Evolutionary conservation across 306 rosid genomes (phyloP), one percentile per base, ranked within the genome.

Genomic region (Begonia fuchsioides): DNA sequence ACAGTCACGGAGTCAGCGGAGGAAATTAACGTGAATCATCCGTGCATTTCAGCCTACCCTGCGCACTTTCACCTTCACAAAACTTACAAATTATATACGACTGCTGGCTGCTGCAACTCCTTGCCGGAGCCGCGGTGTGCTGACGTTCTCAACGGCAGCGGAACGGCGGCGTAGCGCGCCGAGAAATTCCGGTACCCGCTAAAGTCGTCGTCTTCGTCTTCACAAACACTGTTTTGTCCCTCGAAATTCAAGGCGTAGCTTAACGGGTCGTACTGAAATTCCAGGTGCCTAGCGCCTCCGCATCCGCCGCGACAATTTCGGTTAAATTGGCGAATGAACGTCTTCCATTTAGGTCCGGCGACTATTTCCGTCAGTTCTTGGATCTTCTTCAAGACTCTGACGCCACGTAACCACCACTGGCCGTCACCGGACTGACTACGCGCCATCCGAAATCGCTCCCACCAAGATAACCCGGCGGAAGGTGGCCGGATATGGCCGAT

Each of bases 281-380:
- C 85, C 19, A 74, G 62, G 32, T 73, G 77, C 63, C 70, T 72
- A 14, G 35, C 7, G 35, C 67, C 47, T 1, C 52, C 59, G 5
- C 67, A 47, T 2, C 52, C 56, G 3, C 68, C 56, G 55, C 74
- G 60, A 43, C 65, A 68, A 73, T 43, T 70, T 39, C 84, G 55
- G 43, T 81, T 90, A 45, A 90, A 76, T 3, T 86, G 62, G 5
- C 97, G 77, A 3, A 90, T 81, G 65, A 90, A 81, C 13, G 95
- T 90, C 74, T 90, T 90, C 98, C 98, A 90, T 59, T 55, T 71
- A 0, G 98, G 98, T 0, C 98, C 98, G 8, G 98, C 98, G 20
- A 90, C 81, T 48, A 90, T 76, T 82, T 90, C 98, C 5, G 95
- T 84, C 94, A 93, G 73, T 64, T 79, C 85, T 0, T 95, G 82